Evolutionary conservation across 495 filamentous ascomycete species (phyloP), one percentile per base, ranked within the genome.

Genomic region (Xylaria cubensis): DNA sequence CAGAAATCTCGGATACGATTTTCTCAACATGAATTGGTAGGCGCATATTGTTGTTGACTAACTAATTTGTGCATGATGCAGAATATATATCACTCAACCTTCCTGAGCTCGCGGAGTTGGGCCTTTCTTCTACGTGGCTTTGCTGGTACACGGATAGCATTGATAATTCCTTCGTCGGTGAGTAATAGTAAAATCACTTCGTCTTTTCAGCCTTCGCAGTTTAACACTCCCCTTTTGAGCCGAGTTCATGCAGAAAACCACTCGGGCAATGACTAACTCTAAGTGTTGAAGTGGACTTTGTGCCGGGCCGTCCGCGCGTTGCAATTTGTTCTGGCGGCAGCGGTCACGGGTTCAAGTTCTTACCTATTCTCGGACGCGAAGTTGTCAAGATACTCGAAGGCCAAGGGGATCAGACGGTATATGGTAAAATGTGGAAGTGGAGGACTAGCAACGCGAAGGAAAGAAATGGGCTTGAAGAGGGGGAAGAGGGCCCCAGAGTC

Each of bases 321-420:
- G 91, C 93, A 78, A 76, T 95, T 7, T 91, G 91, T 17, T 93
- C 91, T 0, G 93, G 93, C 5, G 93, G 92, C 3, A 91, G 88
- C 71, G 93, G 93, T 5, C 93, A 96, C 79, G 93, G 78, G 2
- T 95, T 90, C 81, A 94, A 95, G 77, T 94, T 94, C 76, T 82
- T 94, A 75, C 93, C 93, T 6, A 88, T 94, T n/a, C 78, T 95
- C 17, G 93, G 93, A 15, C 89, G 90, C 46, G 87, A 89, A 77
- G 84, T 94, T 51, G 89, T 91, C 15, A 88, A 91, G 65, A 75
- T 80, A 42, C 62, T 80, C 0, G 77, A 79, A 41, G 77, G 77
- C 2, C 72, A 76, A 24, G 76, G 74, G 9, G 36, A 48, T 10
- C 72, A 82, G 32, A 69, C 75, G 19, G 72, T 76, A 19, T 70